Percentiles rank a stretch among this genome's conserved stretches.
These are phyloP conservation scores for Trichoderma asperelloides DNA, from an alignment of 495 filamentous ascomycete genomes.

Conservation along the genomic window DNA sequence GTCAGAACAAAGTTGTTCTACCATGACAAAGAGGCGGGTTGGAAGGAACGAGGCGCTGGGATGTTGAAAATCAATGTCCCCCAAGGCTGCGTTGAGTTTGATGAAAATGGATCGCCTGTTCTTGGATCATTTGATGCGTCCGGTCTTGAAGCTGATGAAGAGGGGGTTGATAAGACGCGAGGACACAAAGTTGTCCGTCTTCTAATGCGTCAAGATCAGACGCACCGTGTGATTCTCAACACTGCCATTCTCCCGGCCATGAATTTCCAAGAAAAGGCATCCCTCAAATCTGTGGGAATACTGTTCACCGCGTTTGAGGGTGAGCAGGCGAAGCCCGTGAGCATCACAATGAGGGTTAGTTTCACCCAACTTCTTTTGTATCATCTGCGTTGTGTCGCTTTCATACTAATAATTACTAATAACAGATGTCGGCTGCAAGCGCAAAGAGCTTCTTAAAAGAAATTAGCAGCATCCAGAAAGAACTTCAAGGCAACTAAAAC, in stretches of 20 bases:
- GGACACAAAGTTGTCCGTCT: conserved; percentile 48
- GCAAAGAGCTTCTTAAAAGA: conserved; percentile 28
- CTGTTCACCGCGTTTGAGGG: conserved; percentile 52
- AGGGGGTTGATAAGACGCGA: neutral
- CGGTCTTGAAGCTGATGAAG: conserved; percentile 32
- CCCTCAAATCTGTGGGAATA: conserved; percentile 46
- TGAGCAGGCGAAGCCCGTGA: conserved; percentile 43
- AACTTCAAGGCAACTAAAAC: conserved; percentile 8
- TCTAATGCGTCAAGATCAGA: conserved; percentile 81
- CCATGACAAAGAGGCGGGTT: conserved; percentile 44
- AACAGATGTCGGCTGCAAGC: conserved; percentile 36
- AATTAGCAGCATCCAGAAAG: conserved; percentile 8
- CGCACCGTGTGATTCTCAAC: conserved; percentile 79
- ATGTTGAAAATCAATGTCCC: conserved; percentile 75
- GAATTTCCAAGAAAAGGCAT: conserved; percentile 59
- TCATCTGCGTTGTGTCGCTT: neutral
- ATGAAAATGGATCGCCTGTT: conserved; percentile 35
- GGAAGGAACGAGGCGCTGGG: conserved; percentile 81
- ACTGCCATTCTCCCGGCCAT: conserved; percentile 64
- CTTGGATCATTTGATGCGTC: conserved; percentile 41
- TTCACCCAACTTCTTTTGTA: neutral
- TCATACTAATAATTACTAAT: conserved; percentile 10
- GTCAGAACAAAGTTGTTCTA: conserved; percentile 65
- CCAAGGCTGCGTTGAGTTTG: conserved; percentile 33
- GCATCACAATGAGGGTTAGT: conserved; percentile 64